Conservation (phyloP, 176 grass and related monocot species). For the Dendrocalamus sinicus region DNA sequence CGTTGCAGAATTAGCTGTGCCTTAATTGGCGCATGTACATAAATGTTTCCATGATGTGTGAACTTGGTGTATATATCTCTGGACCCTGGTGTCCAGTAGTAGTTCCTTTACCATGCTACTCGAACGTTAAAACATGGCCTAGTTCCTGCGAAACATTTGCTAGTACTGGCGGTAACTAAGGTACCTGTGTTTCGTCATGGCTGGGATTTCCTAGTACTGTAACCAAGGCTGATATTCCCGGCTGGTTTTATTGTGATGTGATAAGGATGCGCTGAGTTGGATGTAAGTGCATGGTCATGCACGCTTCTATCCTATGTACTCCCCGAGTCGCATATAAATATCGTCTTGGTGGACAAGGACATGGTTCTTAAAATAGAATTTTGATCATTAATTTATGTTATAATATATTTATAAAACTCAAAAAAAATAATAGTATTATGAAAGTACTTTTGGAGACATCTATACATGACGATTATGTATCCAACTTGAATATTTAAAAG, state of each 20-base stretch:
- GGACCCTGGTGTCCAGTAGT: not conserved
- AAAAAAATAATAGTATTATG: too few relatives aligned
- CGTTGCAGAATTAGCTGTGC: not conserved
- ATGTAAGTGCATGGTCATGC: too few relatives aligned
- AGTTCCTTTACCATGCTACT: not conserved
- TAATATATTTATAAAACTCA: too few relatives aligned
- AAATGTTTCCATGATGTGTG: conserved; percentile 3
- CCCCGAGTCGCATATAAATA: too few relatives aligned
- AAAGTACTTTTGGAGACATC: too few relatives aligned
- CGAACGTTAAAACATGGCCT: conserved; percentile 9
- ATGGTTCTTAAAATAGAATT: too few relatives aligned
- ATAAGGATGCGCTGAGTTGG: not conserved
- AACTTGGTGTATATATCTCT: not conserved
- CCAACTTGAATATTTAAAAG: too few relatives aligned
- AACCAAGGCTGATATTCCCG: not conserved
- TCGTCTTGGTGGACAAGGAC: too few relatives aligned
- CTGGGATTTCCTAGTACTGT: not conserved
- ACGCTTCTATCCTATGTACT: too few relatives aligned
- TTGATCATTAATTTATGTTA: too few relatives aligned
- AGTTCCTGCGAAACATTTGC: conserved; percentile 2
- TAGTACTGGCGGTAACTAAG: not conserved
- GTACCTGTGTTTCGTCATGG: not conserved
- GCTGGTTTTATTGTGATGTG: not conserved
- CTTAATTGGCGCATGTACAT: conserved; percentile 36
- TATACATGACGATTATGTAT: too few relatives aligned